phyloP scores from a whole-genome alignment of 2,329 filamentous ascomycete species.

The Xylariales sp. region DNA sequence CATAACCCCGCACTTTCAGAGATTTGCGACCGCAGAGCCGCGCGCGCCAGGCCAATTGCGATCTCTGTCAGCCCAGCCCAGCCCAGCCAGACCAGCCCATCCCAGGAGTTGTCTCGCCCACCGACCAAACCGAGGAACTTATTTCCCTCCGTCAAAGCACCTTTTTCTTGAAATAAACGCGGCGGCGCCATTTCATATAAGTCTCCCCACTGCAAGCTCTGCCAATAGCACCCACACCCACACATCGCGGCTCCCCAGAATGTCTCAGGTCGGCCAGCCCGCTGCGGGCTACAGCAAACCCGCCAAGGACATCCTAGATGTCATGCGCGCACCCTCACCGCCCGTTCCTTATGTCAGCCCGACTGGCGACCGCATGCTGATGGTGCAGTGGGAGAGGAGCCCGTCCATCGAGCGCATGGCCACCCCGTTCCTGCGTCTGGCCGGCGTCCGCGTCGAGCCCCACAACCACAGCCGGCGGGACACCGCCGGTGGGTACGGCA shows the following conservation, averaged over 20 bases:
- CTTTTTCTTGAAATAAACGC: no score
- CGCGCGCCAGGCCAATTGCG: no score
- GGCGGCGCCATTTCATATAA: no score
- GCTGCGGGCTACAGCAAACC: background rate
- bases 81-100: no score
- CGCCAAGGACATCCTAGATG: conserved; percentile 1
- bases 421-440: conserved; percentile 1
- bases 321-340: background rate
- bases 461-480: conserved; percentile 4
- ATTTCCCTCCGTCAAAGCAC: no score
- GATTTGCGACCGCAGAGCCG: no score
- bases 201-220: no score
- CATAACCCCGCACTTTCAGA: no score
- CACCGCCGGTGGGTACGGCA: background rate
- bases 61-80: no score
- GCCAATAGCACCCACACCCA: no score
- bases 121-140: no score
- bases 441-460: conserved; percentile 3
- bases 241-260: background rate
- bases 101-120: no score
- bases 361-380: background rate
- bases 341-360: background rate
- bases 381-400: conserved; percentile 14
- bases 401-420: conserved; percentile 28
- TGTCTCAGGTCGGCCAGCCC: background rate